These are phyloP conservation scores for Malus fusca DNA, from an alignment of 306 rosid genomes.

Conservation along the genomic window DNA sequence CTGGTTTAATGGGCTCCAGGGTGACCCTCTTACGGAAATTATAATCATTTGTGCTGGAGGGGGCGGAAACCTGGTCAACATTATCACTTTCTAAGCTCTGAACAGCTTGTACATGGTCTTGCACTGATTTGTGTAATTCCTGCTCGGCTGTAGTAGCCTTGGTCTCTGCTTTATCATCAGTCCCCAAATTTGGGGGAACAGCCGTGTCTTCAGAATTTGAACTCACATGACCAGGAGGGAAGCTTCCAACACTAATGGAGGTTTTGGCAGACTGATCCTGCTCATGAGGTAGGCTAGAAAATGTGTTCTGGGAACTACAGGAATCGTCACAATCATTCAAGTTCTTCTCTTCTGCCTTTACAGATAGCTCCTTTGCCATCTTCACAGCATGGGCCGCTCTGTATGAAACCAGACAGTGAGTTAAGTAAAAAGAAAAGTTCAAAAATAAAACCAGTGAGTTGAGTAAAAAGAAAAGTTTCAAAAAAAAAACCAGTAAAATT, in stretches of 20 bases:
- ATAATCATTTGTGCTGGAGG: conserved; percentile 59
- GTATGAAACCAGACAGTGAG: conserved; percentile 26
- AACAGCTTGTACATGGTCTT: conserved; percentile 39
- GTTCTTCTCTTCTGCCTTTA: conserved; percentile 69
- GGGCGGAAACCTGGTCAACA: conserved; percentile 61
- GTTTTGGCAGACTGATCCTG: conserved; percentile 78
- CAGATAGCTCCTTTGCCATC: conserved; percentile 88
- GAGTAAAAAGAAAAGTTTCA: background rate
- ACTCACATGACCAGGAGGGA: conserved; percentile 83
- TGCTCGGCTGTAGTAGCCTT: conserved; percentile 26
- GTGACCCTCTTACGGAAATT: conserved; percentile 47
- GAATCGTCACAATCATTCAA: conserved; percentile 73
- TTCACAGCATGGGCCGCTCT: conserved; percentile 96
- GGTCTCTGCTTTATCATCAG: conserved; percentile 43
- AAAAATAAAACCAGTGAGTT: conserved; percentile 2
- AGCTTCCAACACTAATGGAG: conserved; percentile 90
- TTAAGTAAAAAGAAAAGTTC: background rate
- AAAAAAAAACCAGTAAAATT: background rate
- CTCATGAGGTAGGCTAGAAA: conserved; percentile 80
- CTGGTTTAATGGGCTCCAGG: conserved; percentile 33
- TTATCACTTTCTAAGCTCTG: conserved; percentile 59
- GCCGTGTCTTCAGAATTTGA: conserved; percentile 80
- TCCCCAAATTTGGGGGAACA: conserved; percentile 27
- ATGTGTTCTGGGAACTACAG: conserved; percentile 82
- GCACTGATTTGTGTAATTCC: conserved; percentile 38